Conservation (phyloP, 1,139 yeast species). For the Yamadazyma siamensis region DNA sequence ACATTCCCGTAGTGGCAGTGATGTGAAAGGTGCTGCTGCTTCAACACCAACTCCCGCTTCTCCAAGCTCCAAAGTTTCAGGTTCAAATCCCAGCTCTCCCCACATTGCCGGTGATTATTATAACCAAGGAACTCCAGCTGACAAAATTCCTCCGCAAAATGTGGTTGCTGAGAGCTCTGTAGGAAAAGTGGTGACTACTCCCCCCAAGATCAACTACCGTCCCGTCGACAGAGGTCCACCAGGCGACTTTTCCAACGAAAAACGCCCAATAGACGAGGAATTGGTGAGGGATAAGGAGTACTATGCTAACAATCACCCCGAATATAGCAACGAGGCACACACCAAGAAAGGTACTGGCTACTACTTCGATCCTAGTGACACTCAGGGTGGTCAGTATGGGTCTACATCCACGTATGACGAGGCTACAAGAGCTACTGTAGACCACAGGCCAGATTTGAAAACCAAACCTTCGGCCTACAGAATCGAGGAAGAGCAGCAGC, state of each 20-base stretch:
- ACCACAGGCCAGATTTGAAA: conserved; percentile 22
- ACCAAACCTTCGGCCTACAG: conserved; percentile 28
- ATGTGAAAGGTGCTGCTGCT: not conserved
- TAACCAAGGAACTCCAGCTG: no score
- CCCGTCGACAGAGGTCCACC: conserved; percentile 27
- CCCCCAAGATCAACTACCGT: conserved; percentile 27
- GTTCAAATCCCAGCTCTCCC: no score
- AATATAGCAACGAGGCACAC: conserved; percentile 28
- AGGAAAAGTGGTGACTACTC: conserved; percentile 31
- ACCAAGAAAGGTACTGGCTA: conserved; percentile 28
- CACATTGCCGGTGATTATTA: no score
- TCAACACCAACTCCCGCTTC: not conserved
- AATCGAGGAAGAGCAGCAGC: conserved; percentile 13
- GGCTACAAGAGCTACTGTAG: conserved; percentile 27
- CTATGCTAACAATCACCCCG: conserved; percentile 20
- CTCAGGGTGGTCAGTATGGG: conserved; percentile 29
- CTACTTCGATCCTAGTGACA: conserved; percentile 35
- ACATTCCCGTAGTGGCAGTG: not conserved
- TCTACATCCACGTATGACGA: conserved; percentile 13
- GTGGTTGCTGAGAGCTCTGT: conserved; percentile 19
- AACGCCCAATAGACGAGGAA: conserved; percentile 26
- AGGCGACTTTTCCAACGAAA: conserved; percentile 34
- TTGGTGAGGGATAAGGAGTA: conserved; percentile 13
- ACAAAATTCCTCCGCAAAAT: conserved; percentile 2
- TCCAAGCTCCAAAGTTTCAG: no score